Conservation (phyloP, 1,284 basidiomycete species). For the Pyrrhoderma lamaoense region DNA sequence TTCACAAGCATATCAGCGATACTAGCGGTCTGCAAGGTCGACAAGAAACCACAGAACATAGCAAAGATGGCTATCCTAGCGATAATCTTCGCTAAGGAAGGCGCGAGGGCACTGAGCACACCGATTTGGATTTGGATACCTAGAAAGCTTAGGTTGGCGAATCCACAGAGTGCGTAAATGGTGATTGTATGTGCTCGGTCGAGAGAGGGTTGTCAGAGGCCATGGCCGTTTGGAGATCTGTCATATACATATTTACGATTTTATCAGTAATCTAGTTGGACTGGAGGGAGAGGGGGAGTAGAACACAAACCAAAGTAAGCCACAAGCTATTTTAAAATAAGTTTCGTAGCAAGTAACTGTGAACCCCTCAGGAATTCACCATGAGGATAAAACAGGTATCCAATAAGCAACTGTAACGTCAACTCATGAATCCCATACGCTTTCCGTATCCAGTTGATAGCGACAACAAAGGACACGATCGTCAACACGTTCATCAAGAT, state of each 20-base stretch:
- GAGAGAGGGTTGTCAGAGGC: too few species aligned
- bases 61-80: too few species aligned
- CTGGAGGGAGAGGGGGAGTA: conserved; percentile 32
- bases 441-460: conserved; percentile 83
- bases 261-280: conserved; percentile 39
- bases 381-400: too few species aligned
- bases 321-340: conserved; percentile 84
- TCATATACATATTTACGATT: too few species aligned
- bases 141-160: conserved; percentile 80
- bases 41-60: too few species aligned
- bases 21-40: too few species aligned
- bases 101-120: too few species aligned
- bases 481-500: conserved; percentile 78
- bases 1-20: too few species aligned
- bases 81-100: too few species aligned
- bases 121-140: conserved; percentile 94
- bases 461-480: conserved; percentile 72
- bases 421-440: conserved; percentile 80
- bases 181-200: conserved; percentile 70
- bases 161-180: conserved; percentile 82
- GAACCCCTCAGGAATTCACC: conserved; percentile 66
- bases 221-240: too few species aligned
- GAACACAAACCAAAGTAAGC: conserved; percentile 50
- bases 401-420: conserved; percentile 77
- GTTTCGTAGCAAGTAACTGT: conserved; percentile 79